Percentiles rank a stretch among this genome's conserved stretches.
These are phyloP conservation scores for Nyctanthes arbortristis DNA, from an alignment of 257 asterid species.

Conservation along the genomic window DNA sequence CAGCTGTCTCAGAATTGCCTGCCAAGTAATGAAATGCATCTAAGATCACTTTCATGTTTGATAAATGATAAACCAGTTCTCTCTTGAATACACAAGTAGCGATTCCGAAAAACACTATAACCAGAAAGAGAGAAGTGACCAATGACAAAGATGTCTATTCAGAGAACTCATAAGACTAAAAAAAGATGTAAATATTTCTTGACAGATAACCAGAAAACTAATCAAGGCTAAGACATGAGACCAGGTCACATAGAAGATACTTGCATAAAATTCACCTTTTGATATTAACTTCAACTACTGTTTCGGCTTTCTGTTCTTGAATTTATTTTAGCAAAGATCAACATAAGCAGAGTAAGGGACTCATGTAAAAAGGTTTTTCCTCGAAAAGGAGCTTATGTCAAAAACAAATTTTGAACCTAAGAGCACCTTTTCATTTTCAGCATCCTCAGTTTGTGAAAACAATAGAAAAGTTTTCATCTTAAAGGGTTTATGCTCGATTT, in stretches of 20 bases:
- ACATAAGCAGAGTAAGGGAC: neutral
- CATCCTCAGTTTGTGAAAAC: neutral
- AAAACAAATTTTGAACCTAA: no score
- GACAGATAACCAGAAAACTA: no score
- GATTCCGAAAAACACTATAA: neutral
- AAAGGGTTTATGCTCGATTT: neutral
- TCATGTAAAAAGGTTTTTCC: neutral
- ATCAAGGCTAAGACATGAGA: neutral
- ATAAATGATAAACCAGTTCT: neutral
- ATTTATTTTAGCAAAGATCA: neutral
- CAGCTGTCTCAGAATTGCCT: slow-evolving; percentile 87
- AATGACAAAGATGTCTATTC: neutral
- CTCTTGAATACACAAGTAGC: neutral
- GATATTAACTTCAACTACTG: neutral
- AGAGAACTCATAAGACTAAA: neutral
- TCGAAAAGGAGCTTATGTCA: neutral
- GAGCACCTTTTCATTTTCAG: neutral
- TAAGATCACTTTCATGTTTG: neutral
- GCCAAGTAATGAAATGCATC: slow-evolving; percentile 22
- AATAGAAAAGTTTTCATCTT: neutral
- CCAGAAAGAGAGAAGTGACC: slow-evolving; percentile 2
- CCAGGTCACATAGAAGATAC: neutral
- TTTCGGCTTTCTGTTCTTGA: neutral
- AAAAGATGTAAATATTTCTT: neutral
- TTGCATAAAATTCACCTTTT: neutral